Conservation (phyloP, 1,139 yeast genomes). For the Candida glucosophila region DNA sequence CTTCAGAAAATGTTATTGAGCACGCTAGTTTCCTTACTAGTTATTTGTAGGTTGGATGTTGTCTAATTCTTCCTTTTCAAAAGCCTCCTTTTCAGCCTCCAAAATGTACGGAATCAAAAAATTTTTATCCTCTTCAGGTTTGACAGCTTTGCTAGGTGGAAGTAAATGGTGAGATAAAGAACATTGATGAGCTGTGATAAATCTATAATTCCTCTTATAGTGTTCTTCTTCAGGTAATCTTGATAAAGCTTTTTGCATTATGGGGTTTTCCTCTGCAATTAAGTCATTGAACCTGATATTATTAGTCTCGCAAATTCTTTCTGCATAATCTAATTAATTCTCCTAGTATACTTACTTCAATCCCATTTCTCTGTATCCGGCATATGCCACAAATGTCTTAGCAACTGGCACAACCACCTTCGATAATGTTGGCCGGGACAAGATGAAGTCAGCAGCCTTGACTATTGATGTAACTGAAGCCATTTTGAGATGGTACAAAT, state of each 20-base stretch:
- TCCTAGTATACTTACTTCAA: constrained; percentile 45
- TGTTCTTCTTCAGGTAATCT: constrained; percentile 80
- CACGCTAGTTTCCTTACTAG: constrained; percentile 2
- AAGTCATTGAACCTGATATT: constrained; percentile 67
- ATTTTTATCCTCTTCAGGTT: constrained; percentile 76
- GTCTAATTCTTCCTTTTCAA: constrained; percentile 84
- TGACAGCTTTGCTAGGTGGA: constrained; percentile 71
- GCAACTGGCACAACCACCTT: constrained; percentile 75
- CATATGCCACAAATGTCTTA: constrained; percentile 56
- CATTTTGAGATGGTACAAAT: constrained; percentile 24
- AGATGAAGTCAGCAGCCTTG: constrained; percentile 72
- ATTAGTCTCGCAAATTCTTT: constrained; percentile 1
- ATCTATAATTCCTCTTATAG: constrained; percentile 88
- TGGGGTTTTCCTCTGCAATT: constrained; percentile 78
- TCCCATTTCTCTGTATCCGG: constrained; percentile 94
- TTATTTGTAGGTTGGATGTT: constrained; percentile 48
- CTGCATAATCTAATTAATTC: not conserved
- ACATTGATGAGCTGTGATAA: constrained; percentile 84
- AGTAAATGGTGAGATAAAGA: constrained; percentile 78
- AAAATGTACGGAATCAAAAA: constrained; percentile 82
- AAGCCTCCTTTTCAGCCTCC: constrained; percentile 90
- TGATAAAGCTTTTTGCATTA: constrained; percentile 76
- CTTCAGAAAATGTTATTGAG: too few species aligned
- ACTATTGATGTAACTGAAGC: constrained; percentile 76
- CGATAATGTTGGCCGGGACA: constrained; percentile 71